Evolutionary conservation across 2,329 filamentous ascomycete genomes (phyloP).

Genomic region (Sarocladiaceae sp.): DNA sequence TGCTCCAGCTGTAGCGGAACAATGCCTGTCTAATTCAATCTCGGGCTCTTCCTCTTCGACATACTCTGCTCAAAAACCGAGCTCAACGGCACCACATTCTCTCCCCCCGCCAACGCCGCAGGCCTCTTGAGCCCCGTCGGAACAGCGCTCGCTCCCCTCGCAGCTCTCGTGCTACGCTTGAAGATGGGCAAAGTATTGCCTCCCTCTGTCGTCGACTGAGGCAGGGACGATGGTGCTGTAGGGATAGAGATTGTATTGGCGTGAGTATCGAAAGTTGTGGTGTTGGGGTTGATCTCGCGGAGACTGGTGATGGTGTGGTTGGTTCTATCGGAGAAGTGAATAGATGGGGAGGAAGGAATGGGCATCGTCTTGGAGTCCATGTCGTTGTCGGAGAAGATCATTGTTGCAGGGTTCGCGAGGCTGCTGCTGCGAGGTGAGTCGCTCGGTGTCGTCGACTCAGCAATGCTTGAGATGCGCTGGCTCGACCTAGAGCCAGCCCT

Average conservation of each 20-base stretch:
- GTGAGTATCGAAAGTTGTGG: conserved; percentile 42
- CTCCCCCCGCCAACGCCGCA: conserved; percentile 39
- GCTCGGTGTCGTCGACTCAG: conserved; percentile 19
- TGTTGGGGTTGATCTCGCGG: conserved; percentile 52
- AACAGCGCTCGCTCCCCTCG: conserved; percentile 20
- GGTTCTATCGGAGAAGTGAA: conserved; percentile 11
- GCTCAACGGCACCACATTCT: conserved; percentile 41
- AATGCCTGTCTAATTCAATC: conserved; percentile 43
- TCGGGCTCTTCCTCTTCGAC: conserved; percentile 51
- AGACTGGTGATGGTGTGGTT: conserved; percentile 39
- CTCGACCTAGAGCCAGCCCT: conserved; percentile 29
- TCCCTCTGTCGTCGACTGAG: background rate
- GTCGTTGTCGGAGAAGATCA: conserved; percentile 8
- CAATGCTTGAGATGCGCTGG: conserved; percentile 37
- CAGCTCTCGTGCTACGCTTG: conserved; percentile 35
- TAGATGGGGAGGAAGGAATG: conserved; percentile 14
- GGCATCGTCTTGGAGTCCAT: conserved; percentile 20
- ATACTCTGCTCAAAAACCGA: conserved; percentile 40
- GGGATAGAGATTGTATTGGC: conserved; percentile 33
- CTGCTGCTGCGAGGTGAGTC: conserved; percentile 14
- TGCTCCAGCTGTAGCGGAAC: no score
- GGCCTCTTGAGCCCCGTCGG: conserved; percentile 5
- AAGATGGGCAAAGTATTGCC: conserved; percentile 42
- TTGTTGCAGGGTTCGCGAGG: background rate
- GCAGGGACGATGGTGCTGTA: background rate